Conservation (phyloP, 116 monocot genomes). For the Phalaenopsis hybrid region DNA sequence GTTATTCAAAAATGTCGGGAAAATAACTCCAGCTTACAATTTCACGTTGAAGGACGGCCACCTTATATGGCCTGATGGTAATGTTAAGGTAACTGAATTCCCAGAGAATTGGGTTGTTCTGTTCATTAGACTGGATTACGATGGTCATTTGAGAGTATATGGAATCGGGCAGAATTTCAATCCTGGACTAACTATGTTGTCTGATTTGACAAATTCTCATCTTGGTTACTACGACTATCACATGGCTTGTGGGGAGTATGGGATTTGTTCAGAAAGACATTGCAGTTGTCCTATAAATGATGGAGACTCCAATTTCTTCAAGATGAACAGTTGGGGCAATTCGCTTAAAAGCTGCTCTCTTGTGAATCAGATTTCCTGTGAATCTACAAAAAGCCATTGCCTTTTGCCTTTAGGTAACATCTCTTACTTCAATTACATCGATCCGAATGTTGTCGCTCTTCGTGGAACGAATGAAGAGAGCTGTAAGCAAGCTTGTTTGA, state of each 20-base stretch:
- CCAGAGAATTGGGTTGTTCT: constrained; percentile 1
- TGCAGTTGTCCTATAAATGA: constrained; percentile 35
- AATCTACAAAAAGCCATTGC: constrained; percentile 11
- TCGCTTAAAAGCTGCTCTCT: constrained; percentile 18
- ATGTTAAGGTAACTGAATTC: not conserved
- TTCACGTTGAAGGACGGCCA: constrained; percentile 23
- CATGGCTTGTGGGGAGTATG: constrained; percentile 30
- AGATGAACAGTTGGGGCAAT: not conserved
- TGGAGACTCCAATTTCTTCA: constrained; percentile 9
- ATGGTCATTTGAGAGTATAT: constrained; percentile 37
- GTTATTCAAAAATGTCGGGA: not conserved
- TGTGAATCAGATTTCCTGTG: constrained; percentile 17
- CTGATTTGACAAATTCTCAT: not conserved
- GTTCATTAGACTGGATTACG: constrained; percentile 36
- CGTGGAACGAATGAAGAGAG: constrained; percentile 10
- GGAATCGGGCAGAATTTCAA: not conserved
- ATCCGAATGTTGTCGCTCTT: not conserved
- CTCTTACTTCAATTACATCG: constrained; percentile 5
- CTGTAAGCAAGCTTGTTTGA: constrained; percentile 41
- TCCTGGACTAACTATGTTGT: not conserved
- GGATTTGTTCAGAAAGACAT: constrained; percentile 27
- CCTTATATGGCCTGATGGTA: not conserved
- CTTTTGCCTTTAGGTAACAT: constrained; percentile 27
- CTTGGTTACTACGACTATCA: constrained; percentile 23
- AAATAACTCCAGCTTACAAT: not conserved